Evolutionary conservation across 2,329 filamentous ascomycete species (phyloP), one percentile per base, ranked within the genome.

Genomic region (Pseudogymnoascus sp.): DNA sequence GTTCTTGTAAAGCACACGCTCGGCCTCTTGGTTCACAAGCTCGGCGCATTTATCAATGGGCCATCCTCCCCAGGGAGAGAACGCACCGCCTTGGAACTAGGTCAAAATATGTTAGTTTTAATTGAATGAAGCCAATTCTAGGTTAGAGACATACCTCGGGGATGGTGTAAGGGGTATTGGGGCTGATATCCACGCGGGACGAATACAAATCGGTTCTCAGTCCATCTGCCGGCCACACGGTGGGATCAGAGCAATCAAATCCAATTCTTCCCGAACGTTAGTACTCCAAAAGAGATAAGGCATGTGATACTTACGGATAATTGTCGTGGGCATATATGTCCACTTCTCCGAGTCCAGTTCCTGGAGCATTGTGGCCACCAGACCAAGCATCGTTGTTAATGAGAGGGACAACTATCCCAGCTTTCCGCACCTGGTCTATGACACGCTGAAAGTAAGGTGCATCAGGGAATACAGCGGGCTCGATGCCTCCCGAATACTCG

Each of bases 1-100:
- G 64, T 90, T 88, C 77, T 91, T 92, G 72, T 90, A 88, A 69
- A 90, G 89, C 0, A 92, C 84, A 11, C 88, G 47, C 63, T 87
- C 83, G 64, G 89, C 90, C 65, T 90, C 86, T 11, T 85, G 76
- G 64, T 87, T 87, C 6, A 88, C 74, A 3, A 91, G 76, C 3
- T 77, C 74, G 2, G 80, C 76, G 66, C 89, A 92, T 58, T 83
- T 76, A 2, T 82, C 47, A 12, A 54, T 12, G 5, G 25, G n/a
- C 47, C 47, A 54, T 18, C 88, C 89, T 57, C 88, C 90, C 82
- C 88, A 93, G 0, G 85, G 84, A 69, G 91, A 88, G 63, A 87
- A 91, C 0, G 84, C 78, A 20, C 88, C 88, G 1, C 82, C 87
- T 77, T 91, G 86, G 64, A 87, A 88, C 76, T 50, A 32, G 6